Evolutionary conservation across 208 protist genomes (phyloP).

Genomic region (Trypanosoma melophagium): DNA sequence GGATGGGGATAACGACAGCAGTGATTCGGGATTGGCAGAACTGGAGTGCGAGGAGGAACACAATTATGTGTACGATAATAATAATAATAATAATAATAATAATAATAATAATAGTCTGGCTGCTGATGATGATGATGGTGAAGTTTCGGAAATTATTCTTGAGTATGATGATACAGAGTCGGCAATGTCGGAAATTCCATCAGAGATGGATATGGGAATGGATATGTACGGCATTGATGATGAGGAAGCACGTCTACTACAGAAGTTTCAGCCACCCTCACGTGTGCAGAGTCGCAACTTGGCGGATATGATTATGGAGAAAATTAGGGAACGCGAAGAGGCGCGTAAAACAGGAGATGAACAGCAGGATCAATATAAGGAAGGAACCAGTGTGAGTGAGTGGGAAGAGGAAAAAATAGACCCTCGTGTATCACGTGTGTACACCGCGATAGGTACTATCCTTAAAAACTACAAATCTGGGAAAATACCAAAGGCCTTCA

Average conservation of each 20-base stretch:
- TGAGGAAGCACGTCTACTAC: constrained; percentile 84
- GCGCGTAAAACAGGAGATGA: constrained; percentile 19
- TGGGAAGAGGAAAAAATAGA: constrained; percentile 54
- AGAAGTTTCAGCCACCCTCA: constrained; percentile 86
- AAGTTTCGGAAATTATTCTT: constrained; percentile 52
- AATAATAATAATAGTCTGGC: constrained; percentile 29
- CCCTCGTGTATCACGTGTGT: constrained; percentile 85
- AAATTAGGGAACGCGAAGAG: constrained; percentile 87
- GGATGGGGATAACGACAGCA: constrained; percentile 20
- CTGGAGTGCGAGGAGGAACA: not conserved
- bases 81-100: constrained; percentile 46
- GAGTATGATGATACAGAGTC: constrained; percentile 85
- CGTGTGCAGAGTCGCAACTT: constrained; percentile 86
- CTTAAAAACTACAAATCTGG: constrained; percentile 96
- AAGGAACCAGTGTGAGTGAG: constrained; percentile 11
- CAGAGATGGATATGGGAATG: constrained; percentile 58
- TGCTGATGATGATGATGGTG: constrained; percentile 35
- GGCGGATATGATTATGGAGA: constrained; percentile 91
- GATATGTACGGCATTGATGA: constrained; percentile 88
- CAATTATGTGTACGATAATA: not conserved
- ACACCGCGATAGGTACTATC: constrained; percentile 93
- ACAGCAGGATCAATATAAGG: not conserved
- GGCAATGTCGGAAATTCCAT: constrained; percentile 71
- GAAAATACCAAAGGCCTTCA: constrained; percentile 99
- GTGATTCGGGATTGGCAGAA: constrained; percentile 4